A percentile compares a stretch with the other conserved stretches of the same genome.
Conservation (phyloP, 306 rosid species). For the Trifolium pratense region DNA sequence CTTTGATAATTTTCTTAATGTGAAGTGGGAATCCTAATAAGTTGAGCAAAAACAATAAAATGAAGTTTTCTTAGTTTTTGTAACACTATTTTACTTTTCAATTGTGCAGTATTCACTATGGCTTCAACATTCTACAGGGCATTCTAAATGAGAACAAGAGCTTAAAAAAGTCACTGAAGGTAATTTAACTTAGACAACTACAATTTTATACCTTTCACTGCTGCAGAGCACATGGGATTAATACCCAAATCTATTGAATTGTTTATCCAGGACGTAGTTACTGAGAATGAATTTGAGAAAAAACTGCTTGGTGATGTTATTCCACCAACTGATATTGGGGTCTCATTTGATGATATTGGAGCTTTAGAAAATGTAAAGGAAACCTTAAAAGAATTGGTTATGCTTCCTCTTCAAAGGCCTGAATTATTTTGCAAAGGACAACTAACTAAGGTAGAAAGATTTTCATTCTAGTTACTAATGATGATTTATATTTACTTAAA, state of each 20-base stretch:
- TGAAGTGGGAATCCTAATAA: slow-evolving; percentile 12
- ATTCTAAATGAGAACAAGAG: slow-evolving; percentile 77
- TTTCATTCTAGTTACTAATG: slow-evolving; percentile 21
- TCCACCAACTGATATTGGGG: slow-evolving; percentile 94
- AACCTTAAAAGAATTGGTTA: slow-evolving; percentile 94
- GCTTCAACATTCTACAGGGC: slow-evolving; percentile 76
- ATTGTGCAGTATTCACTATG: slow-evolving; percentile 70
- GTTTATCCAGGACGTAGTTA: slow-evolving; percentile 81
- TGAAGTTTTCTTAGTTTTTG: background rate
- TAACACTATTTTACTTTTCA: slow-evolving; percentile 41
- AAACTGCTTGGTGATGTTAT: slow-evolving; percentile 94
- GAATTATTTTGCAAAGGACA: slow-evolving; percentile 96
- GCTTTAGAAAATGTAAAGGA: slow-evolving; percentile 98
- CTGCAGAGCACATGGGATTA: slow-evolving; percentile 11
- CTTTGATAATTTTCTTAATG: slow-evolving; percentile 24
- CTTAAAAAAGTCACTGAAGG: slow-evolving; percentile 84
- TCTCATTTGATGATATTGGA: slow-evolving; percentile 93
- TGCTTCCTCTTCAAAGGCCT: slow-evolving; percentile 99
- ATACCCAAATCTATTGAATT: slow-evolving; percentile 6
- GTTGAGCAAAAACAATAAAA: slow-evolving; percentile 2
- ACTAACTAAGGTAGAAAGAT: slow-evolving; percentile 76
- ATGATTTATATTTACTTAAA: slow-evolving; percentile 11
- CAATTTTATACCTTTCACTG: slow-evolving; percentile 6
- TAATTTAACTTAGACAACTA: slow-evolving; percentile 32
- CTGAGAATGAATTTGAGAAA: slow-evolving; percentile 97